phyloP scores from a whole-genome alignment of 176 grass and related monocot species.

The Musa itinerans region DNA sequence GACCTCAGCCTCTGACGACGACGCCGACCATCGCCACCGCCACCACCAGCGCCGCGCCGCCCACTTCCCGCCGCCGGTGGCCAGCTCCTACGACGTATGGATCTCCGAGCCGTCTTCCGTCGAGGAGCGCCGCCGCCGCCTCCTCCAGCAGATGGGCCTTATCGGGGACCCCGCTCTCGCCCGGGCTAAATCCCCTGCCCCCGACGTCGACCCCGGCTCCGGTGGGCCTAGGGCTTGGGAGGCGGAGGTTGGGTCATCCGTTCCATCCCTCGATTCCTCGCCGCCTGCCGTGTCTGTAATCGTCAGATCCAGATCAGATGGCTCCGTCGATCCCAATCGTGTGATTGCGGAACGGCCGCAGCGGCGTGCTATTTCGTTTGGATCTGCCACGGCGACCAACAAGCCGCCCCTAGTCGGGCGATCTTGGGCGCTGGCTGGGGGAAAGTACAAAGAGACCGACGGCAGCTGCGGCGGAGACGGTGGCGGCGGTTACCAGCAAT shows the following conservation, averaged over 20 bases:
- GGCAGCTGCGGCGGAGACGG: not conserved
- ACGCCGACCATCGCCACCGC: conserved; percentile 35
- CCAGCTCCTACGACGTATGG: conserved; percentile 67
- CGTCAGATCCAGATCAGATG: conserved; percentile 62
- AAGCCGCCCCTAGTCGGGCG: conserved; percentile 17
- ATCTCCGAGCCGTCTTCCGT: conserved; percentile 91
- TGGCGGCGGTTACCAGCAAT: conserved; percentile 38
- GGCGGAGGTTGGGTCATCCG: conserved; percentile 9
- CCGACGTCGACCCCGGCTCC: conserved; percentile 12
- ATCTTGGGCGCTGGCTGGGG: not conserved
- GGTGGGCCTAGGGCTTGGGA: not conserved
- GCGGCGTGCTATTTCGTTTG: conserved; percentile 6
- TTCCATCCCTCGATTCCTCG: not conserved
- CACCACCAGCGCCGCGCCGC: conserved; percentile 17
- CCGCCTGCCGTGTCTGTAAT: not conserved
- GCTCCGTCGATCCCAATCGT: conserved; percentile 39
- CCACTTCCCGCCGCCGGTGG: not conserved
- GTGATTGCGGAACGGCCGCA: conserved; percentile 9
- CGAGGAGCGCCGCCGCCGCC: conserved; percentile 59
- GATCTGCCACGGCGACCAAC: not conserved
- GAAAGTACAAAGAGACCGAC: not conserved
- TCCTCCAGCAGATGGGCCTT: conserved; percentile 72
- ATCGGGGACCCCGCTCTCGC: conserved; percentile 13
- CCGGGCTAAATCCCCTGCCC: not conserved
- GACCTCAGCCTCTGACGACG: conserved; percentile 85